These are phyloP conservation scores for Symmetrospora coprosmae DNA, from an alignment of 768 basidiomycete species.

Conservation along the genomic window DNA sequence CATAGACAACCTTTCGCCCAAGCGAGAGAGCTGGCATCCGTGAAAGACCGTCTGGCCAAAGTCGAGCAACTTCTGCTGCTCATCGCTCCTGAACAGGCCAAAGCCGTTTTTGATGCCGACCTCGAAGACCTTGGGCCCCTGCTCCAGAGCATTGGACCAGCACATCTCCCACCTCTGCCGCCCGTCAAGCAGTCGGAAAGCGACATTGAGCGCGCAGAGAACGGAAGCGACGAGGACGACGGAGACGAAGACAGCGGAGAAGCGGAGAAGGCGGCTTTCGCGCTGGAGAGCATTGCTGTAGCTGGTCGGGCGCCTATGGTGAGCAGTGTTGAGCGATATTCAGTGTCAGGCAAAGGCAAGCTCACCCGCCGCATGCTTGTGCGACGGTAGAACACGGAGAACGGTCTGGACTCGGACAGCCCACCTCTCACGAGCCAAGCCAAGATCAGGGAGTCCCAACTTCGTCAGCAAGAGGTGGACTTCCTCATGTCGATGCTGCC, in stretches of 20 bases:
- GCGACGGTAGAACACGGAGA: neutral
- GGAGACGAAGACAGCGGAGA: conserved; percentile 11
- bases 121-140: too few species aligned
- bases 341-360: neutral
- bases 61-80: conserved; percentile 9
- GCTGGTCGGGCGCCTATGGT: conserved; percentile 1
- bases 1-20: conserved; percentile 15
- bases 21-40: conserved; percentile 10
- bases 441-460: conserved; percentile 1
- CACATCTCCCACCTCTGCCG: neutral
- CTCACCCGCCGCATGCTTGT: neutral
- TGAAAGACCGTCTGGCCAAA: conserved; percentile 3
- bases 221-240: conserved; percentile 10
- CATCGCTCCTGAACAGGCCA: conserved; percentile 8
- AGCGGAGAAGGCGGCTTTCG: conserved; percentile 21
- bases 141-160: too few species aligned
- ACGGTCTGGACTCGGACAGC: neutral
- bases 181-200: neutral
- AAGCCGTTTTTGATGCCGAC: neutral
- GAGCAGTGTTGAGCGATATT: neutral
- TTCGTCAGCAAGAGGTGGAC: conserved; percentile 9
- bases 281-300: conserved; percentile 15
- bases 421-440: conserved; percentile 17
- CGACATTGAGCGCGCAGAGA: neutral
- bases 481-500: conserved; percentile 20